A percentile compares a stretch with the other conserved stretches of the same genome.
Conservation (phyloP, 805 yeast species). For the Wickerhamiella parazyma region DNA sequence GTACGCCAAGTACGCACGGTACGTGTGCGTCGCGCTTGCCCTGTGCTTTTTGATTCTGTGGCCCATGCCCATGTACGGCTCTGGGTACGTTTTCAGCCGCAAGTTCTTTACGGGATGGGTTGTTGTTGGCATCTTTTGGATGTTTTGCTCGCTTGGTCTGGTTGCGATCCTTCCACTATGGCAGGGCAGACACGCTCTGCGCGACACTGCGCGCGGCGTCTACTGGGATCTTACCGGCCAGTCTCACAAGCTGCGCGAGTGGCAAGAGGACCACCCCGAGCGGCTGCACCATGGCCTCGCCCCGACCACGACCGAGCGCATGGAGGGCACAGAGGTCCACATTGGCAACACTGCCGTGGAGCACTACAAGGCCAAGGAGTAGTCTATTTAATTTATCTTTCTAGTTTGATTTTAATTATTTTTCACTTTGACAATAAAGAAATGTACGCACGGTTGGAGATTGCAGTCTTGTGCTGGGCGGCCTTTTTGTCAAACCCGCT, state of each 20-base stretch:
- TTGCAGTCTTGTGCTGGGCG: slow-evolving; percentile 73
- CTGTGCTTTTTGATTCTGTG: slow-evolving; percentile 55
- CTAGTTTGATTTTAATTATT: background rate
- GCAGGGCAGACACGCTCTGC: slow-evolving; percentile 61
- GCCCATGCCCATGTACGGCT: slow-evolving; percentile 94
- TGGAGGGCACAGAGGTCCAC: slow-evolving; percentile 5
- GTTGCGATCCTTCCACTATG: slow-evolving; percentile 58
- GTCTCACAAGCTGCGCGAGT: slow-evolving; percentile 50
- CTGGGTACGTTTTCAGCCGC: slow-evolving; percentile 60
- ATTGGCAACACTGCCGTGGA: slow-evolving; percentile 8
- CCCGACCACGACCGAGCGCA: slow-evolving; percentile 2
- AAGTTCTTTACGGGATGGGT: slow-evolving; percentile 83
- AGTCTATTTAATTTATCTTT: background rate
- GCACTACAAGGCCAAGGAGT: background rate
- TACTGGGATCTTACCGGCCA: slow-evolving; percentile 82
- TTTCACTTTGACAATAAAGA: slow-evolving; percentile 23
- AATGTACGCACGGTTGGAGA: slow-evolving; percentile 75
- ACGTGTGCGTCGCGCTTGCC: slow-evolving; percentile 47
- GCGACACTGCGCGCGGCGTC: slow-evolving; percentile 54
- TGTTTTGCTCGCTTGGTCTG: slow-evolving; percentile 37
- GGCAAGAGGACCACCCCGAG: slow-evolving; percentile 68
- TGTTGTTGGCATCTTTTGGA: slow-evolving; percentile 68
- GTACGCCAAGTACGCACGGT: slow-evolving; percentile 49
- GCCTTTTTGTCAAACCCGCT: slow-evolving; percentile 74
- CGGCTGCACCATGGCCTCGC: slow-evolving; percentile 35